Base-by-base conservation (phyloP, 2,329 filamentous ascomycete genomes). In the Pestalotiopsis sp. region DNA sequence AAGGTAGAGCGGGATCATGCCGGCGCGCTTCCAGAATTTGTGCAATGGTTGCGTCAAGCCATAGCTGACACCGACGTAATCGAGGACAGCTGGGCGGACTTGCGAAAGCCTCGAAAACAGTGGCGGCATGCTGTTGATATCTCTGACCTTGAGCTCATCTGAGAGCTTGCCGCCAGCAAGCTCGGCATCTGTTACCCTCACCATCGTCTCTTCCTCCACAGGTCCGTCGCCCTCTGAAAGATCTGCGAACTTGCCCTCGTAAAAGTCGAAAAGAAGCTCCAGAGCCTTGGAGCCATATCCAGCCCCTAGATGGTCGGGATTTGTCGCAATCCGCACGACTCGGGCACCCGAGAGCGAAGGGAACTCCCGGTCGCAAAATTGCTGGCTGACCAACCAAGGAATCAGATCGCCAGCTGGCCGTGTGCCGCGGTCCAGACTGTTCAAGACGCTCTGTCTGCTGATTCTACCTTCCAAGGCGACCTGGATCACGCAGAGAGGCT, bases 281-380 rank as follows among this genome's bases (percentile, higher is more conserved):
- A 99, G 85, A 4, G 96, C 96, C 71, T 93, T 93, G 25, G 92
- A 92, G 17, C 96, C 96, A 78, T 99, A 99, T 27, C 97, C 96
- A 93, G 97, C 97, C 61, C 87, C 89, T 66, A 92, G 86, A 75
- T 97, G 98, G 73, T 98, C 95, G 0, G 97, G 96, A 78, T 98
- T 97, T 0, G 96, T 98, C 23, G 97, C 96, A 75, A 99, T 98
- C 63, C 96, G 90, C 17, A 99, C 95, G 61, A 99, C 84, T 70
- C 96, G 90, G 41, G 95, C 96, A 68, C 96, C 97, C 14, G 95
- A 98, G 0, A 99, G 86, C 56, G 93, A 91, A 13, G 95, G 96
- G 78, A 99, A 99, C 73, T 98, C 94, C 73, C 97, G 94, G 75
- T 99, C 96, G 78, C 98, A 96, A 84, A 97, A 99, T 78, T 99